Conservation (phyloP, 352 stramenopile genomes). For the Ophiocytium majus region DNA sequence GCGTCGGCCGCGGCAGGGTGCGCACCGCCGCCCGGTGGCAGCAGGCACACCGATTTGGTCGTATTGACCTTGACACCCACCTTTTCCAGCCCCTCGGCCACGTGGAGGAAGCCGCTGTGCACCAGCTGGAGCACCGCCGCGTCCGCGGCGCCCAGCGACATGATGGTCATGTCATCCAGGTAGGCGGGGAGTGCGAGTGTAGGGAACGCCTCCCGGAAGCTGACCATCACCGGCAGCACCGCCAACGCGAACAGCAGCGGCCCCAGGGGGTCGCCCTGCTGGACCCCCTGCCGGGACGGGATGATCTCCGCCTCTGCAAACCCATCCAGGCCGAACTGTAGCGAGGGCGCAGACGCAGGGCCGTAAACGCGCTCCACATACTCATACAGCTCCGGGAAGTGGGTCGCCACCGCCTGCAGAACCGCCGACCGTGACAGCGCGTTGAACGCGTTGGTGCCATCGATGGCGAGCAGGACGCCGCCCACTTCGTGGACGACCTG, state of each 20-base stretch:
- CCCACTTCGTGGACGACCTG: not conserved
- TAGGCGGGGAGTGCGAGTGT: no score
- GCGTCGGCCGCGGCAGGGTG: no score
- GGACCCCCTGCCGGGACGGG: not conserved
- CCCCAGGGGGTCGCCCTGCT: not conserved
- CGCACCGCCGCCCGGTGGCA: no score
- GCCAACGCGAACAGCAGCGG: not conserved
- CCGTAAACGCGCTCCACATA: not conserved
- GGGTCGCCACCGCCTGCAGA: not conserved
- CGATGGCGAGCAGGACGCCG: not conserved
- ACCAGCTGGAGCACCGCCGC: no score
- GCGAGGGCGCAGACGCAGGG: not conserved
- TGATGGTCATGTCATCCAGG: no score
- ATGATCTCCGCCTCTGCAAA: not conserved
- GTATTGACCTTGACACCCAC: no score
- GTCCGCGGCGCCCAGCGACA: no score
- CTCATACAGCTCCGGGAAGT: not conserved
- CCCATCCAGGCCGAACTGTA: not conserved
- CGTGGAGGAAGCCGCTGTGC: no score
- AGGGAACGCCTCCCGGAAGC: no score
- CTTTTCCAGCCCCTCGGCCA: no score
- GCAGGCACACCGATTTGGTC: no score
- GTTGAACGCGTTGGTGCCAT: conserved; percentile 11
- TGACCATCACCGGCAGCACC: no score
- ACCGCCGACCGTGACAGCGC: not conserved